Evolutionary conservation across 106 monocot species (phyloP), one percentile per base, ranked within the genome.

Genomic region (Amphibolis antarctica): DNA sequence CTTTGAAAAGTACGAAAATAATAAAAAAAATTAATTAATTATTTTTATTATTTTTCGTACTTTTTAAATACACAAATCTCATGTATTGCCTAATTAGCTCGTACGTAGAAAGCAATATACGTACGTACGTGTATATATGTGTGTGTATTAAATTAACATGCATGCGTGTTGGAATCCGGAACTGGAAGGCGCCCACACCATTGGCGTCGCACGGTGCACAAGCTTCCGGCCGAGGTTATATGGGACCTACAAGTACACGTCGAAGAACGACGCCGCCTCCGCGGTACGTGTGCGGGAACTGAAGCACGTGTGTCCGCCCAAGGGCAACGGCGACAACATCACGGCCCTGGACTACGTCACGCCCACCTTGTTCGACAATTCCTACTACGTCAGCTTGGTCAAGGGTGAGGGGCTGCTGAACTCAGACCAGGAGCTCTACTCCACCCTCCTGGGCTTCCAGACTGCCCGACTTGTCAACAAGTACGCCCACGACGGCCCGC

Each of bases 381-480:
- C 82, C 21, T 85, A 74, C 77, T 93, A 61, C 36, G 47, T 63
- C 36, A 68, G 64, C 44, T 67, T 93, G 4, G 13, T 81, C 17
- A 74, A 55, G 21, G 88, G 92, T 5, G 72, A 82, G 26, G 85
- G 88, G 60, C 80, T 93, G 21, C 78, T 93, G 49, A 85, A 85
- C 74, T 93, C 92, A 1, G 92, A 93, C 56, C 92, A 93, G 74
- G 85, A 82, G 70, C 76, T 88, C 80, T 88, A 81, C 53, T 83
- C 88, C 14, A 12, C 74, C 59, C 17, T 60, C n/a, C 9, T 69
- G 0, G 85, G 80, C 10, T 78, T 78, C 60, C 17, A 60, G 49
- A 85, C 92, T 0, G 66, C 75, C 0, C 63, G 69, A 24, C 69
- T 88, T 10, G 88, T 93, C 9, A 70, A 77, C 52, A 74, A 69